Evolutionary conservation across 495 filamentous ascomycete genomes (phyloP).

Genomic region (Niebla homalea): DNA sequence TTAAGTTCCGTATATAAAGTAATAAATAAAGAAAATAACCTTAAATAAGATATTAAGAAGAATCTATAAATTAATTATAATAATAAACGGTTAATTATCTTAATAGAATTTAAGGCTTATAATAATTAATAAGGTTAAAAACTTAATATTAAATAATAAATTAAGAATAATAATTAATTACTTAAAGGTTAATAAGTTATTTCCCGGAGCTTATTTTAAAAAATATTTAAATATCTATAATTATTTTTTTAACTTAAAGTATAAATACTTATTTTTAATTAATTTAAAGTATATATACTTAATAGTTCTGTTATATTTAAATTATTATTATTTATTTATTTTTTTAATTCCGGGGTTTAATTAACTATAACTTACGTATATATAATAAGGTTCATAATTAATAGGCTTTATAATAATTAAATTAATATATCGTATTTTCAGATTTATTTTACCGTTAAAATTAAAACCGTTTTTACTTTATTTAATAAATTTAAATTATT

Average conservation of each 20-base stretch:
- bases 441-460: neutral
- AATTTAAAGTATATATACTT: neutral
- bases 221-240: neutral
- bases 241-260: neutral
- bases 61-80: no score
- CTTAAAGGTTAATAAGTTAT: neutral
- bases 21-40: no score
- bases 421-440: neutral
- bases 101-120: no score
- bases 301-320: neutral
- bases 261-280: neutral
- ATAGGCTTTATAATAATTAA: neutral
- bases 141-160: neutral
- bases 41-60: no score
- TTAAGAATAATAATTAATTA: neutral
- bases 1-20: no score
- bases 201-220: neutral
- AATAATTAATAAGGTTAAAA: neutral
- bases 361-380: neutral
- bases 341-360: neutral
- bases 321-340: neutral
- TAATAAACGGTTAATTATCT: no score
- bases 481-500: neutral
- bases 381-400: neutral
- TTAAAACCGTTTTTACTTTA: neutral